Evolutionary conservation across 1,284 basidiomycete species (phyloP).

Genomic region (Vanrija humicola): DNA sequence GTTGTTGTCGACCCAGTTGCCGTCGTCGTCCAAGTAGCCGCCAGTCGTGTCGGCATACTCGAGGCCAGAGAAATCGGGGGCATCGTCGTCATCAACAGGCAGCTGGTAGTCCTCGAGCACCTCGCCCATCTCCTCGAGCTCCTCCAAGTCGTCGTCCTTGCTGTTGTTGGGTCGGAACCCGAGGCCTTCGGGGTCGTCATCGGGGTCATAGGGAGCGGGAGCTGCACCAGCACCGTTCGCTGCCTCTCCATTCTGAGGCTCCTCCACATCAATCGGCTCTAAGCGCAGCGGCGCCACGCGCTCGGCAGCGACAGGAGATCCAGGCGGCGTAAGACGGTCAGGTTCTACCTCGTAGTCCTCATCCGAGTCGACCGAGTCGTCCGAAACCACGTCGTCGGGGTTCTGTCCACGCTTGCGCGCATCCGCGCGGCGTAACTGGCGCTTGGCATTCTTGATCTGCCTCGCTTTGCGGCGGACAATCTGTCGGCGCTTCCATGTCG

Average conservation of each 20-base stretch:
- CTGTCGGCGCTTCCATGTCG: slow-evolving; percentile 29
- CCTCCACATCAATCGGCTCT: slow-evolving; percentile 3
- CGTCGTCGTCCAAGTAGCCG: slow-evolving; percentile 16
- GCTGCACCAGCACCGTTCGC: background rate
- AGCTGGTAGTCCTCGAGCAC: slow-evolving; percentile 15
- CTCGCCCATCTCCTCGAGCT: slow-evolving; percentile 20
- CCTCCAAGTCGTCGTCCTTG: slow-evolving; percentile 20
- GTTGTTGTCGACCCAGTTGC: slow-evolving; percentile 14
- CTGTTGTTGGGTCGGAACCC: slow-evolving; percentile 18
- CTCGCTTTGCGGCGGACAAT: slow-evolving; percentile 32
- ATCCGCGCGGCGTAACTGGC: slow-evolving; percentile 23
- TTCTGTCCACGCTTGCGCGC: slow-evolving; percentile 18
- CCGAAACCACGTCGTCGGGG: slow-evolving; percentile 25
- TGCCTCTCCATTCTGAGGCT: background rate
- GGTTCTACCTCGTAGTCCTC: slow-evolving; percentile 36
- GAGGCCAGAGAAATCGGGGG: slow-evolving; percentile 13
- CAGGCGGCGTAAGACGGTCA: slow-evolving; percentile 39
- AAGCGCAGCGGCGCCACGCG: slow-evolving; percentile 14
- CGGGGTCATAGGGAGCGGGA: slow-evolving; percentile 12
- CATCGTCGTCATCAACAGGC: slow-evolving; percentile 5
- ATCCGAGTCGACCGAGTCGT: slow-evolving; percentile 37
- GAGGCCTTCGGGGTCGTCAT: slow-evolving; percentile 26
- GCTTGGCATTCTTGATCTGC: slow-evolving; percentile 22
- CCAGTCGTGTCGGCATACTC: slow-evolving; percentile 10
- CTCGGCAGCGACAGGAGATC: slow-evolving; percentile 18